Base-by-base conservation (phyloP, 2,329 filamentous ascomycete genomes). In the Ophiostoma fasciatum region DNA sequence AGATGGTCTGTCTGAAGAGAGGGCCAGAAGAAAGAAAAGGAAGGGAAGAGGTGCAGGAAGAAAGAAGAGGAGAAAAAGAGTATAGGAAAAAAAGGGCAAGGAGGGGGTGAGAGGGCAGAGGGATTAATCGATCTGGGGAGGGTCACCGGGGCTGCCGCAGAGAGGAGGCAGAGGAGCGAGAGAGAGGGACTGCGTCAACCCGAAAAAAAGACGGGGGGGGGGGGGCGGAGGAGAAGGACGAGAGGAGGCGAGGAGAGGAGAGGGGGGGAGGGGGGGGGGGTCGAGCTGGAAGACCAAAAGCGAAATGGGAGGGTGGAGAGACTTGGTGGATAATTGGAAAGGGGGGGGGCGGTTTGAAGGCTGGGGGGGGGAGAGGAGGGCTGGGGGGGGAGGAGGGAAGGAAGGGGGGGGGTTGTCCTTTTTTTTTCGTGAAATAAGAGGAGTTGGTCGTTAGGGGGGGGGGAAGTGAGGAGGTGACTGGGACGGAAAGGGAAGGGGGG, bases 301-400 rank as follows among this genome's bases (percentile, higher is more conserved):
- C 17, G 28, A 36, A 22, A 36, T 36, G 23, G 35, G 29, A 28
- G 29, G 34, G 34, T 31, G 34, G 34, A 27, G 35, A 32, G 29
- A 21, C 14, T 12, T 20, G 35, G 35, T 22, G 35, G 29, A 26
- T 28, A 15, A 32, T 28, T 20, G 22, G 13, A 21, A 26, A 20
- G n/a, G 30, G 35, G 15, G 23, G 23, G 26, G 26, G 28, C 22
- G 35, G 33, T 20, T 19, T 25, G 21, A 23, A 26, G 20, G 29
- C 29, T 37, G 35, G 15, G 23, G 28, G 29, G 30, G 28, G 19
- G 20, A 22, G 20, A 27, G 25, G n/a, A 27, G 25, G 25, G 25
- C 6, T 12, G 25, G 20, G 20, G 20, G 20, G 9, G 37, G 28
- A 28, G 15, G 14, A 28, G 29, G 37, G 28, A 23, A 14, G 25